phyloP scores from a whole-genome alignment of 306 rosid species.

The Cotoneaster glaucophyllus region DNA sequence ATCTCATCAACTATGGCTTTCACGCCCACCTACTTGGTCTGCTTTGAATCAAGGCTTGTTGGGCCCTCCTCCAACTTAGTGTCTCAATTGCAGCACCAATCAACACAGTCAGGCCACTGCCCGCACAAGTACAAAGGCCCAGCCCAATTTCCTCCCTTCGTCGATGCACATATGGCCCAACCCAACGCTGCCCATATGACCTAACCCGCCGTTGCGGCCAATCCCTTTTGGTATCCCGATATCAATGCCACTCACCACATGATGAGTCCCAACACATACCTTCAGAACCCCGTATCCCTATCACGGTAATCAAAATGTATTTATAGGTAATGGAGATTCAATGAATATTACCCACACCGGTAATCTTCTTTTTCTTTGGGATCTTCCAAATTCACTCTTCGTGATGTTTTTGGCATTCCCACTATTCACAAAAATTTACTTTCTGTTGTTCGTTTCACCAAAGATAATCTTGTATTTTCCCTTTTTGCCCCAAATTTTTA shows the following conservation, averaged over 20 bases:
- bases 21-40: not conserved
- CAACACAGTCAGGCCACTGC: not conserved
- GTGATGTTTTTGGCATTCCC: too few species aligned
- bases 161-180: not conserved
- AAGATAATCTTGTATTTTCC: too few species aligned
- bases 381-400: too few species aligned
- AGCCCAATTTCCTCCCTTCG: not conserved
- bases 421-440: too few species aligned
- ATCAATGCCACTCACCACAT: not conserved
- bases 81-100: not conserved
- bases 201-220: rapidly evolving
- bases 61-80: not conserved
- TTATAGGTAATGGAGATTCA: not conserved
- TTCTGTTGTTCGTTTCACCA: too few species aligned
- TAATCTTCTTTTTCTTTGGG: too few species aligned
- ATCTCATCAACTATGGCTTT: not conserved
- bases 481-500: too few species aligned
- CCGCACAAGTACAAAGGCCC: not conserved
- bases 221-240: not conserved
- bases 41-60: not conserved
- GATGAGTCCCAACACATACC: not conserved
- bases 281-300: too few species aligned
- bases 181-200: too few species aligned
- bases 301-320: not conserved
- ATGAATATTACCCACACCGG: too few species aligned